Conservation (phyloP, 1,139 yeast species). For the Saccharomyces hybrid region DNA sequence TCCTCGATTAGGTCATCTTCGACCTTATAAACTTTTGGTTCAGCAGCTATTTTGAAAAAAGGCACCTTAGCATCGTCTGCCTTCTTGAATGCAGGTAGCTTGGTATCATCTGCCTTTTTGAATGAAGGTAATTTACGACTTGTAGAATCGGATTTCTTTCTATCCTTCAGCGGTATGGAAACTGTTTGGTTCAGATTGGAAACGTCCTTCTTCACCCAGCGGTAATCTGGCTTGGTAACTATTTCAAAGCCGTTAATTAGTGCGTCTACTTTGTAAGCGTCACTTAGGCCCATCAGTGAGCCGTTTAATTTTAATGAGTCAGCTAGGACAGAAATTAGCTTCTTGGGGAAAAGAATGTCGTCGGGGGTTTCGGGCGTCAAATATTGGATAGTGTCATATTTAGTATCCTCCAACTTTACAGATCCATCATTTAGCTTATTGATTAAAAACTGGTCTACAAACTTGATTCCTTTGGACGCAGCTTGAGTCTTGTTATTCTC, state of each 20-base stretch:
- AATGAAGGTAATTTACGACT: not conserved
- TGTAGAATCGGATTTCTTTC: conserved; percentile 6
- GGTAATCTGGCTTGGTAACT: conserved; percentile 11
- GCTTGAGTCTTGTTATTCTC: conserved; percentile 34
- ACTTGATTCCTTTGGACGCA: conserved; percentile 18
- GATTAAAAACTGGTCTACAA: conserved; percentile 38
- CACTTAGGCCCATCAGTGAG: conserved; percentile 26
- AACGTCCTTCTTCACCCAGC: conserved; percentile 23
- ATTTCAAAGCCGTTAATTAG: conserved; percentile 28
- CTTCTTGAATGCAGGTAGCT: conserved; percentile 7
- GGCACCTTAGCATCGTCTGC: conserved; percentile 6
- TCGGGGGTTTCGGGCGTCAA: conserved; percentile 46
- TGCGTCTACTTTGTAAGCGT: conserved; percentile 27
- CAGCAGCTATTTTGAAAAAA: conserved; percentile 6
- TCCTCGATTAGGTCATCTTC: conserved; percentile 10
- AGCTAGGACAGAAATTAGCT: conserved; percentile 21
- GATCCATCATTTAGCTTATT: conserved; percentile 58
- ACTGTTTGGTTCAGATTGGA: conserved; percentile 5
- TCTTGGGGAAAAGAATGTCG: conserved; percentile 25
- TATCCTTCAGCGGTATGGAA: conserved; percentile 9
- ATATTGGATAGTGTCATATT: conserved; percentile 47
- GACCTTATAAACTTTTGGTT: not conserved
- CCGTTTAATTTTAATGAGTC: conserved; percentile 21
- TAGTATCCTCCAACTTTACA: conserved; percentile 40
- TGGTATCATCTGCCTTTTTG: conserved; percentile 1